Evolutionary conservation across 768 basidiomycete genomes (phyloP).

Genomic region (Panus rudis): DNA sequence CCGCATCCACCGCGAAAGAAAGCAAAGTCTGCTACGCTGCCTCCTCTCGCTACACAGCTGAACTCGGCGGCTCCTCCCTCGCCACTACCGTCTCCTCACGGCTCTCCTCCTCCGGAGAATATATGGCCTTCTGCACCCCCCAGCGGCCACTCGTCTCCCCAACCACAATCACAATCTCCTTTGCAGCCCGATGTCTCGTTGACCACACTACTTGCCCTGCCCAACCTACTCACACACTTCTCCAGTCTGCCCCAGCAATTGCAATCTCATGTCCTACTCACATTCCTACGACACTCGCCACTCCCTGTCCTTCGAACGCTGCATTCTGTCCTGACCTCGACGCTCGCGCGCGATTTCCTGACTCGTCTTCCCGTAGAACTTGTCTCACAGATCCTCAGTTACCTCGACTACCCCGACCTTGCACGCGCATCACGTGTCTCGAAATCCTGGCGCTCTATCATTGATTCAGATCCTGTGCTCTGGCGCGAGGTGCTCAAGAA

Average conservation of each 20-base stretch:
- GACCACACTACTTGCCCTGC: conserved; percentile 80
- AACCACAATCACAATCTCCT: conserved; percentile 49
- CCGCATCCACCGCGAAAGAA: conserved; percentile 66
- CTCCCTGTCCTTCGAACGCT: conserved; percentile 86
- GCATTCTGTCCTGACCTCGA: conserved; percentile 82
- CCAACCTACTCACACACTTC: conserved; percentile 77
- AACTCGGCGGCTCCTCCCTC: conserved; percentile 77
- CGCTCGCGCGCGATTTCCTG: conserved; percentile 91
- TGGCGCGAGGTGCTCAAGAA: conserved; percentile 84
- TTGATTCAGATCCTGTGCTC: conserved; percentile 83
- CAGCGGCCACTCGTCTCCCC: conserved; percentile 68
- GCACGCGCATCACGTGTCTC: conserved; percentile 86
- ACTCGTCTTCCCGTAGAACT: conserved; percentile 89
- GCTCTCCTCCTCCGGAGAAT: conserved; percentile 68
- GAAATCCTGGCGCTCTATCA: conserved; percentile 82
- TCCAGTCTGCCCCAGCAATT: conserved; percentile 69
- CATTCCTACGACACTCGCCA: conserved; percentile 85
- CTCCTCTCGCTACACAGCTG: conserved; percentile 52
- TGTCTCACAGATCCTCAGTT: conserved; percentile 81
- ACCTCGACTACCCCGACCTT: conserved; percentile 74
- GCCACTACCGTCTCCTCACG: conserved; percentile 79
- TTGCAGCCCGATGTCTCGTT: conserved; percentile 78
- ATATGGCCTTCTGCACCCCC: conserved; percentile 80
- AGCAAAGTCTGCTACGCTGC: conserved; percentile 52
- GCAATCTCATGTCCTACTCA: conserved; percentile 91